A percentile compares a stretch with the other conserved stretches of the same genome.
Evolutionary conservation across 257 asterid genomes (phyloP).

Genomic region (Cynanchum wilfordii): DNA sequence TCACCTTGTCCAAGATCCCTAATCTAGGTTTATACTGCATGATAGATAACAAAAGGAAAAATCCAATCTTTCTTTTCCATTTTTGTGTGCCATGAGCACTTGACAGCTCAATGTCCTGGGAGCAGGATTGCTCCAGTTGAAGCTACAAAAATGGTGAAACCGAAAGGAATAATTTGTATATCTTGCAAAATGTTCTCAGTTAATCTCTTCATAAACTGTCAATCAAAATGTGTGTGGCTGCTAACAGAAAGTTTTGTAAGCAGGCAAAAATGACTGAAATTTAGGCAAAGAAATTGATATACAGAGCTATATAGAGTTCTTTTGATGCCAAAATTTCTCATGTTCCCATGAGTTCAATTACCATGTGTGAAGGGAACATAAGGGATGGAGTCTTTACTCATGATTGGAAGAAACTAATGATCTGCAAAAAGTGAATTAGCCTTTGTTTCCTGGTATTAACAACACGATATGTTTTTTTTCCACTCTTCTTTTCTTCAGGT

Average conservation of each 20-base stretch:
- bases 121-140: background rate
- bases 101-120: background rate
- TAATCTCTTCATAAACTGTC: background rate
- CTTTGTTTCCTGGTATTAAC: slow-evolving; percentile 2
- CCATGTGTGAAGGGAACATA: background rate
- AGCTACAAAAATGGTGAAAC: background rate
- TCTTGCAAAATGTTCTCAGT: background rate
- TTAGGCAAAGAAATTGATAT: background rate
- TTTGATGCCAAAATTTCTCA: slow-evolving; percentile 33
- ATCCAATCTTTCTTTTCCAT: background rate
- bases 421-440: background rate
- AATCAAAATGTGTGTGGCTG: background rate
- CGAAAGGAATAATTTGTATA: background rate
- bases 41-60: background rate
- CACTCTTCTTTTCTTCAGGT: slow-evolving; percentile 11
- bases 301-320: slow-evolving; percentile 6
- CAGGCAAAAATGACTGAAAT: background rate
- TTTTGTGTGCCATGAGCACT: background rate
- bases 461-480: background rate
- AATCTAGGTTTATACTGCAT: background rate
- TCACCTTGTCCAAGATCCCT: too few species aligned
- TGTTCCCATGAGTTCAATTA: slow-evolving; percentile 12
- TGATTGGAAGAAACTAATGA: background rate
- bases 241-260: background rate
- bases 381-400: slow-evolving; percentile 16